Conservation (phyloP, 345 rosid genomes). For the Heritiera littoralis region DNA sequence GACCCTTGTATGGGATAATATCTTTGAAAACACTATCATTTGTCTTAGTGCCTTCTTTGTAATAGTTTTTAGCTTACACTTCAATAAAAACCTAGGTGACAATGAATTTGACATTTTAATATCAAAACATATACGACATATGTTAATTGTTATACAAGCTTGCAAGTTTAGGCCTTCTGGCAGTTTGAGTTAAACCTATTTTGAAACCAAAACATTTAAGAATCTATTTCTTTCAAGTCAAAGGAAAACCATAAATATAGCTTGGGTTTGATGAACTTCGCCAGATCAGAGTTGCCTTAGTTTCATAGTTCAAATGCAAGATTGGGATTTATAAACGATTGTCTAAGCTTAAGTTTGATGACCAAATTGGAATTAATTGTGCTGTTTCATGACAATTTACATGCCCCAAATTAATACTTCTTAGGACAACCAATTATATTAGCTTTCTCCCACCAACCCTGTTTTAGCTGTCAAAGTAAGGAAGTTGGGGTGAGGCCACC, state of each 20-base stretch:
- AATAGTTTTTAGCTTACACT: not conserved
- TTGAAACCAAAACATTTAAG: not conserved
- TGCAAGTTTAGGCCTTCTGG: not conserved
- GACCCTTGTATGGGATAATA: too few relatives aligned
- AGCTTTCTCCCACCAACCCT: constrained; percentile 19
- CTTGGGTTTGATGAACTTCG: not conserved
- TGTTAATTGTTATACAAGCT: not conserved
- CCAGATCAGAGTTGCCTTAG: not conserved
- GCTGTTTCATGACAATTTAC: too few relatives aligned
- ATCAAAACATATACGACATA: not conserved
- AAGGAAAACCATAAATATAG: constrained; percentile 1
- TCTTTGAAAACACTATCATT: too few relatives aligned
- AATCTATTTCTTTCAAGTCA: constrained; percentile 3
- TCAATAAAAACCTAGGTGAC: not conserved
- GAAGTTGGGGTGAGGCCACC: constrained; percentile 34
- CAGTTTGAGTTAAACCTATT: not conserved
- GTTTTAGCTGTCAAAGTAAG: constrained; percentile 25
- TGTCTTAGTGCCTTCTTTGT: not conserved
- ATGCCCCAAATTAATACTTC: not conserved
- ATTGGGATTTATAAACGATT: not conserved
- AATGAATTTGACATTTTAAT: not conserved
- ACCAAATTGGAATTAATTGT: not conserved
- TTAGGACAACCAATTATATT: not conserved
- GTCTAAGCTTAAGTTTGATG: not conserved
- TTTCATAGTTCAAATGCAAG: not conserved